Conservation (phyloP, 1,139 yeast species). For the Insectozyma bohioensis region DNA sequence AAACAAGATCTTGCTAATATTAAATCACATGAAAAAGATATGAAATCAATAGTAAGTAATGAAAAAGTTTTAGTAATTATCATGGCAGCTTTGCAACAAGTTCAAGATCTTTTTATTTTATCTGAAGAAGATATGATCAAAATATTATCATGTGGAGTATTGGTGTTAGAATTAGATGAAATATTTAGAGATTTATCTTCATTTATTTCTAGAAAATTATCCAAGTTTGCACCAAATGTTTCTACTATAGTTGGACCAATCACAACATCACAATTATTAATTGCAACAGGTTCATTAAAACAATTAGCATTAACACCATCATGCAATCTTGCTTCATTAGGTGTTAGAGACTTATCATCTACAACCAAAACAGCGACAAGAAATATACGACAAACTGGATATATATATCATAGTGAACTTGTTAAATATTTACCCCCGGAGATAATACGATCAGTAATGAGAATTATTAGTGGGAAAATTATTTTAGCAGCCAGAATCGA, state of each 20-base stretch:
- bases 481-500: slow-evolving; percentile 86
- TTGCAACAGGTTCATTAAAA: slow-evolving; percentile 70
- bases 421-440: slow-evolving; percentile 58
- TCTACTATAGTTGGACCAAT: slow-evolving; percentile 70
- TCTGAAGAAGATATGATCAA: slow-evolving; percentile 34
- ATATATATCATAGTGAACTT: slow-evolving; percentile 52
- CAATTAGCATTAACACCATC: slow-evolving; percentile 73
- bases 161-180: slow-evolving; percentile 46
- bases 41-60: slow-evolving; percentile 46
- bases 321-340: slow-evolving; percentile 80
- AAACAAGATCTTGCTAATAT: slow-evolving; percentile 49
- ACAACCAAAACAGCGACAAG: slow-evolving; percentile 21
- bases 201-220: slow-evolving; percentile 58
- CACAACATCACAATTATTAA: slow-evolving; percentile 72
- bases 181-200: slow-evolving; percentile 45
- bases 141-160: slow-evolving; percentile 47
- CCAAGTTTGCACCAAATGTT: slow-evolving; percentile 75
- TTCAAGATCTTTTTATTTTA: slow-evolving; percentile 26
- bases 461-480: slow-evolving; percentile 78
- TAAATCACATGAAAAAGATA: slow-evolving; percentile 29
- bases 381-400: slow-evolving; percentile 65
- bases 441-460: slow-evolving; percentile 65
- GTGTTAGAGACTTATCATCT: slow-evolving; percentile 56
- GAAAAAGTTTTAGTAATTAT: slow-evolving; percentile 72
- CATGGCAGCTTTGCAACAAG: slow-evolving; percentile 62